A percentile compares a stretch with the other conserved stretches of the same genome.
Evolutionary conservation across 164 flowering plant species (phyloP).

Genomic region (Tetrastigma voinierianum): DNA sequence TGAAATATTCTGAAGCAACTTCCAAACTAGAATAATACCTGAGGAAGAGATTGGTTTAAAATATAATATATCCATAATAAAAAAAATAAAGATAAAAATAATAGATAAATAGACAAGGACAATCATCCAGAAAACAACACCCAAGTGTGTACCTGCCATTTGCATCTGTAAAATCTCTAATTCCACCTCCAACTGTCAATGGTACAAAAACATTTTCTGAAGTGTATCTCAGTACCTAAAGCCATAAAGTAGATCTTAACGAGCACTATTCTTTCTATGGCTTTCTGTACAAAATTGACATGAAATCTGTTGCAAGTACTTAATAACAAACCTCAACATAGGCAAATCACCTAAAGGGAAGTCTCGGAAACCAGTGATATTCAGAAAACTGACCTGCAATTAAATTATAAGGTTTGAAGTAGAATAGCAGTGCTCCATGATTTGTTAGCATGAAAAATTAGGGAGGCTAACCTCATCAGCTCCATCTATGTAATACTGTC

Average conservation of each 20-base stretch:
- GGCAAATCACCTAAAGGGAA: constrained; percentile 96
- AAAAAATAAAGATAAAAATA: not conserved
- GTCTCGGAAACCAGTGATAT: constrained; percentile 95
- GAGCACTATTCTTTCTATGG: not conserved
- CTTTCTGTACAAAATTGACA: not conserved
- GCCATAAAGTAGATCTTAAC: not conserved
- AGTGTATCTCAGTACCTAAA: constrained; percentile 68
- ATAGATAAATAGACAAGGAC: no score
- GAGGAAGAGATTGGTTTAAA: constrained; percentile 2
- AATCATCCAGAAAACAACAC: not conserved
- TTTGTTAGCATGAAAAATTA: no score
- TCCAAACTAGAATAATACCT: constrained; percentile 93
- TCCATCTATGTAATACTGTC: constrained; percentile 87
- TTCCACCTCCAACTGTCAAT: constrained; percentile 97
- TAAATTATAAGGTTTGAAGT: constrained; percentile 7
- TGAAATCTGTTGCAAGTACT: constrained; percentile 2
- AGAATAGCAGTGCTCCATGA: not conserved
- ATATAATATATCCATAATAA: not conserved
- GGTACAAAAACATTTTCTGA: constrained; percentile 98
- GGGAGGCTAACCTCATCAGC: constrained; percentile 86
- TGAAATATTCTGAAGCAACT: constrained; percentile 97
- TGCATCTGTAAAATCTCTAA: constrained; percentile 94
- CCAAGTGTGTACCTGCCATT: constrained; percentile 68
- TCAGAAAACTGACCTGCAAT: constrained; percentile 86
- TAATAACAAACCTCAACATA: constrained; percentile 77